Evolutionary conservation across 345 rosid species (phyloP), one percentile per base, ranked within the genome.

Genomic region (Brassica napus): DNA sequence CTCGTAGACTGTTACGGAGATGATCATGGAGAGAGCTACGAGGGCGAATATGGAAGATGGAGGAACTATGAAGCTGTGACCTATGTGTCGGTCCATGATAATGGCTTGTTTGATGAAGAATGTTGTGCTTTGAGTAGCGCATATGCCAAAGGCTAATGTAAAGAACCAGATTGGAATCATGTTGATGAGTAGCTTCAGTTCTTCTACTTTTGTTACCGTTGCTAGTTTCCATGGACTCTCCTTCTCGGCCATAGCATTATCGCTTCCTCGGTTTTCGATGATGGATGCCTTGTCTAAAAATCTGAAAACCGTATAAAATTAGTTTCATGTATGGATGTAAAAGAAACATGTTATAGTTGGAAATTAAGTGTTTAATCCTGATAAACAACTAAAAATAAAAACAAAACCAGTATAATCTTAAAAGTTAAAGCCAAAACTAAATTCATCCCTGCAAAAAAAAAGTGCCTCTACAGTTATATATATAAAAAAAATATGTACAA

Each of bases 231-330:
- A 90, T 4, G 90, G 86, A 87, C 81, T 78, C 44, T 84, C 86
- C 64, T 86, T 87, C 79, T 86, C 86, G 9, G 63, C 68, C 14
- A n/a, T 28, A 28, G n/a, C 64, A 58, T 68, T 60, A 76, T 70
- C 67, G 49, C 74, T 76, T 68, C 86, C 28, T 80, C 68, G 44
- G 75, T 82, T 67, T 86, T 70, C 64, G 42, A 88, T 9, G 47
- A 92, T 74, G 18, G 99, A 96, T 7, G 99, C 98, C 80, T 88
- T 93, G 85, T 95, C 99, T 21, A 95, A 89, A 86, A 88, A 95
- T 84, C 98, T 94, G 86, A 57, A 80, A 83, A 54, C 11, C 54
- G 0, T 15, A 9, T 34, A 30, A 6, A 18, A 57, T 76, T 59
- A 73, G 8, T 30, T 35, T 15, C 6, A 63, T 49, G 32, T 55